A percentile compares a stretch with the other conserved stretches of the same genome.
Conservation (phyloP, 2,329 filamentous ascomycete genomes). For the Exophiala spinifera region DNA sequence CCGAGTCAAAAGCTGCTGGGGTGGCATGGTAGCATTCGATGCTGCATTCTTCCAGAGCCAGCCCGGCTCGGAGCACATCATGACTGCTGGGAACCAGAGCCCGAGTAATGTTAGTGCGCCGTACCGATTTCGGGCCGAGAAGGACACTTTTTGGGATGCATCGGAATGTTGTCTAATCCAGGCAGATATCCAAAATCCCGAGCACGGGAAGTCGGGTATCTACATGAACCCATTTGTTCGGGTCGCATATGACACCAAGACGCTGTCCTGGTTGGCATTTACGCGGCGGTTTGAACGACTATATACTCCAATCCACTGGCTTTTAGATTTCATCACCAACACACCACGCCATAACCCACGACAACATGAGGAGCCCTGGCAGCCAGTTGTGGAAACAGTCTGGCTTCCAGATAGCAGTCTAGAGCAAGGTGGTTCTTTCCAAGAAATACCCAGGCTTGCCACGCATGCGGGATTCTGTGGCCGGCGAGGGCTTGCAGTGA, state of each 20-base stretch:
- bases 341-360: slow-evolving; percentile 62
- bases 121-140: slow-evolving; percentile 56
- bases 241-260: slow-evolving; percentile 61
- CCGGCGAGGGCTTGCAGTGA: slow-evolving; percentile 42
- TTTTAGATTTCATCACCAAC: slow-evolving; percentile 55
- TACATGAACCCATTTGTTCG: slow-evolving; percentile 74
- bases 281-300: slow-evolving; percentile 65
- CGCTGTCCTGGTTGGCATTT: slow-evolving; percentile 58
- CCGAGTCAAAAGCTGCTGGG: slow-evolving; percentile 71
- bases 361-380: slow-evolving; percentile 57
- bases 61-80: slow-evolving; percentile 3
- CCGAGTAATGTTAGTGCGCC: slow-evolving; percentile 30
- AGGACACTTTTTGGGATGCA: slow-evolving; percentile 59
- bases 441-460: slow-evolving; percentile 38
- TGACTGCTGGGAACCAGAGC: slow-evolving; percentile 22
- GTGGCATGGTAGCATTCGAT: slow-evolving; percentile 63
- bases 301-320: slow-evolving; percentile 56
- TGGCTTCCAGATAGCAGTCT: slow-evolving; percentile 38
- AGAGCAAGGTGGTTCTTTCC: slow-evolving; percentile 38
- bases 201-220: slow-evolving; percentile 53
- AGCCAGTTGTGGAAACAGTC: slow-evolving; percentile 42
- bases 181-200: slow-evolving; percentile 45
- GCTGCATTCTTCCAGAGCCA: slow-evolving; percentile 43
- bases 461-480: slow-evolving; percentile 47
- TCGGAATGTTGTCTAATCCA: slow-evolving; percentile 63